phyloP scores from a whole-genome alignment of 2,329 filamentous ascomycete species.

The Boeremia exigua region DNA sequence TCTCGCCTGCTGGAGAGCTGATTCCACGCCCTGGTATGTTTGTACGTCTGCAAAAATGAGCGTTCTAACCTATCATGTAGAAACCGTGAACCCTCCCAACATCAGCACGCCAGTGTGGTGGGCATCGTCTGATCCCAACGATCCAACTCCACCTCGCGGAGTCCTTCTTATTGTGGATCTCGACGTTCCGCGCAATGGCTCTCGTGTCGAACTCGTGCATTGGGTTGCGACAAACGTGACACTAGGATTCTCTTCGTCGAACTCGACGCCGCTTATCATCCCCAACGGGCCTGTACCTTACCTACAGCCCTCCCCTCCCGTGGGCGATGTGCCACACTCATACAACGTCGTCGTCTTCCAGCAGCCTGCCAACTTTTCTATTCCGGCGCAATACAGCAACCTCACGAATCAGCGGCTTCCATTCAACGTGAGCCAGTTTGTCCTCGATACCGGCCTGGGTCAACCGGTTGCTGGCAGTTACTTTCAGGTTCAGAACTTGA shows the following conservation, averaged over 20 bases:
- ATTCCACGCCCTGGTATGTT: conserved; percentile 40
- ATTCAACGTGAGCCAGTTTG: conserved; percentile 48
- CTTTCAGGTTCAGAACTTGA: conserved; percentile 45
- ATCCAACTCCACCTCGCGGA: conserved; percentile 7
- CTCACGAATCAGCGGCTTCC: conserved; percentile 31
- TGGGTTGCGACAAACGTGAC: conserved; percentile 40
- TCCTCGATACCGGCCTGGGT: conserved; percentile 37
- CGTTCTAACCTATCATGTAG: conserved; percentile 16
- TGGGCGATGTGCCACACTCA: conserved; percentile 36
- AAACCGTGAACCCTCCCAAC: conserved; percentile 32
- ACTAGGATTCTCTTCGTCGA: conserved; percentile 17
- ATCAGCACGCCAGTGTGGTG: conserved; percentile 29
- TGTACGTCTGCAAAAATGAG: not conserved
- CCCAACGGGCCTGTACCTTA: conserved; percentile 25
- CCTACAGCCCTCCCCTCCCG: conserved; percentile 33
- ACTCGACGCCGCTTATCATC: conserved; percentile 10
- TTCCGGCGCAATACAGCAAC: conserved; percentile 36
- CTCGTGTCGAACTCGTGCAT: conserved; percentile 39
- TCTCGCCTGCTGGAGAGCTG: conserved; percentile 42
- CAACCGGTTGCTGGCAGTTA: conserved; percentile 47
- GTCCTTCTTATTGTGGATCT: conserved; percentile 40
- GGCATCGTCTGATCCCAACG: conserved; percentile 2
- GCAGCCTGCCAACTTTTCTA: conserved; percentile 32
- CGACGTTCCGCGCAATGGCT: conserved; percentile 40
- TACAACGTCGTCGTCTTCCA: conserved; percentile 38